Percentiles rank a stretch among this genome's conserved stretches.
Evolutionary conservation across 306 rosid genomes (phyloP).

Genomic region (Cyclanthera cordifolia): DNA sequence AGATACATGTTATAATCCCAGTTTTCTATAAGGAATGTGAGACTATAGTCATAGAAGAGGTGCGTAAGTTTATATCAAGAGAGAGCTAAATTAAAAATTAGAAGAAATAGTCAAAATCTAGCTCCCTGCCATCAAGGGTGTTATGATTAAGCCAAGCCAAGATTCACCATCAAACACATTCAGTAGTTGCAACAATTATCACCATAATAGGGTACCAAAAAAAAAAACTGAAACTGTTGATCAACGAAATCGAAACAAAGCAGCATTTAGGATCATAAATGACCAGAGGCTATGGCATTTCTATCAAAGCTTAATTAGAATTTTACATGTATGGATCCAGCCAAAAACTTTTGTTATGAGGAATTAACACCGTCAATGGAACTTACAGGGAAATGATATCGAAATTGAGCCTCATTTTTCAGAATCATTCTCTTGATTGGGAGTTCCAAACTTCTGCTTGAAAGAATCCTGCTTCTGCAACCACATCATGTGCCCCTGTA

Average conservation of each 20-base stretch:
- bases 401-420: slow-evolving; percentile 6
- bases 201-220: background rate
- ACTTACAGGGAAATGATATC: background rate
- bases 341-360: background rate
- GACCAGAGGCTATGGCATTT: too few species aligned
- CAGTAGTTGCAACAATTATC: background rate
- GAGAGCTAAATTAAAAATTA: too few species aligned
- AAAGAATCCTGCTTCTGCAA: slow-evolving; percentile 61
- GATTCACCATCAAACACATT: background rate
- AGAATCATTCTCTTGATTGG: slow-evolving; percentile 12
- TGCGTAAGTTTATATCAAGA: too few species aligned
- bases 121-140: too few species aligned
- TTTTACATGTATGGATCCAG: background rate
- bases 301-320: background rate
- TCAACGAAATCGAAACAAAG: too few species aligned
- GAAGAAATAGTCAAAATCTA: too few species aligned
- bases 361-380: background rate
- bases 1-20: too few species aligned
- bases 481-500: slow-evolving; percentile 82
- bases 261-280: too few species aligned
- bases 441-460: slow-evolving; percentile 53
- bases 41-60: too few species aligned
- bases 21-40: too few species aligned
- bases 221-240: background rate
- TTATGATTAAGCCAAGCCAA: too few species aligned